Evolutionary conservation across 306 rosid species (phyloP), one percentile per base, ranked within the genome.

Genomic region (Rubus idaeus): DNA sequence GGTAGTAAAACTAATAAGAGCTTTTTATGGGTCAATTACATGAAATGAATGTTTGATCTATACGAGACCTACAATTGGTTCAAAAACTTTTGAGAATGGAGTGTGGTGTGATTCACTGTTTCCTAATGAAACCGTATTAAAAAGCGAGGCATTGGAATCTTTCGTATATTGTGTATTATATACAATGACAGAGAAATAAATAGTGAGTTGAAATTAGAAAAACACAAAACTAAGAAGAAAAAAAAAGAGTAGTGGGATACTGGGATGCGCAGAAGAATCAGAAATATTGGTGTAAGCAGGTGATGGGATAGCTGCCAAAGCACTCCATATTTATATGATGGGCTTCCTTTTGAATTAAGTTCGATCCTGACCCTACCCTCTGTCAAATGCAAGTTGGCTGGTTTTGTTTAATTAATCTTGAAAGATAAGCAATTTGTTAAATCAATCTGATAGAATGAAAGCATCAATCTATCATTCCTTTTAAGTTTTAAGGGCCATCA

Each of bases 201-300:
- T 10, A 12, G 84, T 75, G 66, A 64, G 80, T 71, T 79, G 83
- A 75, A 78, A 79, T 30, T 30, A 40, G 64, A 82, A 78, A 62
- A 74, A 79, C 75, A 83, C n/a, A 41, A 23, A 52, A 3, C 13
- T 8, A 17, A 7, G 14, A 39, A 56, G 3, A 76, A 23, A 21
- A 75, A 81, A 86, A 39, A 37, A 5, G 69, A 75, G 77, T 75
- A 87, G 96, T 88, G 87, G 92, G 69, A 82, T 30, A 30, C 35
- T 88, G 87, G 92, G 81, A 62, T 62, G 78, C 79, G 87, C 82
- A 81, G 79, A 83, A 81, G 79, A 83, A 82, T 81, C 50, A 40
- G 71, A 71, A 30, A 30, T 30, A 75, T 68, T 75, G 84, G 83
- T 87, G 85, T 77, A 74, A 67, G 78, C 71, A 77, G 82, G 53